These are phyloP conservation scores for Jamesozyma rosinii DNA, from an alignment of 805 yeast species.

Conservation along the genomic window DNA sequence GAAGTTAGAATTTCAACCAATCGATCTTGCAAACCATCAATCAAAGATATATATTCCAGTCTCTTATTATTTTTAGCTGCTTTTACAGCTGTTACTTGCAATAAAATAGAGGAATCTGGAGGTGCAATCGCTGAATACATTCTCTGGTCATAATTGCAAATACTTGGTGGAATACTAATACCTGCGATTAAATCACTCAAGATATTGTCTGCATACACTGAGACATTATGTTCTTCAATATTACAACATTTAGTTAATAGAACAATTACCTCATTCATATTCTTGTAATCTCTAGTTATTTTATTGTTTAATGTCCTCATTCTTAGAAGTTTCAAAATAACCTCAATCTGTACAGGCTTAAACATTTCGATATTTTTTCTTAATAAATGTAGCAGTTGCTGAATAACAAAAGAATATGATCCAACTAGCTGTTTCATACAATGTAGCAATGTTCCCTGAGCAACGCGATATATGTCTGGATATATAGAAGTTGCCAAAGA, in stretches of 20 bases:
- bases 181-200: constrained; percentile 35
- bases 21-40: constrained; percentile 36
- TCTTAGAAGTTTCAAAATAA: constrained; percentile 51
- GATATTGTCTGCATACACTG: constrained; percentile 44
- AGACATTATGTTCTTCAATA: constrained; percentile 48
- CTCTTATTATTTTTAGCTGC: constrained; percentile 57
- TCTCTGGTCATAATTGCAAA: constrained; percentile 43
- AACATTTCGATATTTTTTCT: constrained; percentile 39
- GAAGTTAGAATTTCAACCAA: constrained; percentile 21
- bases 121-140: constrained; percentile 43
- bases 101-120: constrained; percentile 47
- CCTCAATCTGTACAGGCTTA: constrained; percentile 50
- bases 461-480: constrained; percentile 56
- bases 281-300: constrained; percentile 47
- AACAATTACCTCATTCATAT: constrained; percentile 39
- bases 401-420: constrained; percentile 48
- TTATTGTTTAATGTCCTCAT: constrained; percentile 50
- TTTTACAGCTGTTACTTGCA: constrained; percentile 50
- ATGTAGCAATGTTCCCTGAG: constrained; percentile 57
- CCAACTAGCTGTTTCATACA: constrained; percentile 64
- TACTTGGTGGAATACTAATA: constrained; percentile 42
- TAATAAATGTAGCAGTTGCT: constrained; percentile 35
- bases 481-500: constrained; percentile 59
- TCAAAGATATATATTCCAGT: constrained; percentile 31
- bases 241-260: constrained; percentile 46